Evolutionary conservation across 1,284 basidiomycete genomes (phyloP), one percentile per base, ranked within the genome.

Genomic region (Coriolopsis trogii): DNA sequence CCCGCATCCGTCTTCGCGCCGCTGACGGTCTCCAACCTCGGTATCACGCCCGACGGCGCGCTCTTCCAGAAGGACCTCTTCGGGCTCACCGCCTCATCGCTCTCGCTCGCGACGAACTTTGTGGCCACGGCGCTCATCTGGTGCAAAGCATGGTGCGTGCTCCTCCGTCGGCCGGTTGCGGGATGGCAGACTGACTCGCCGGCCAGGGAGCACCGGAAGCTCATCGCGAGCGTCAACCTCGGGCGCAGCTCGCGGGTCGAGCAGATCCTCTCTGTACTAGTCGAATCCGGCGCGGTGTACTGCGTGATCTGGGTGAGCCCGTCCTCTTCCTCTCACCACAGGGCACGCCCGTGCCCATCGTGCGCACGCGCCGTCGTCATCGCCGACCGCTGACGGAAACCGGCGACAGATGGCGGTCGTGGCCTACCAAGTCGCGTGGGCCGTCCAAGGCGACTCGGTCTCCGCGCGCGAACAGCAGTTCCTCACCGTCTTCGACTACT

Each of bases 101-200:
- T 49, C 15, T 49, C 48, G 8, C 25, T 49, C 12, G 41, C 48
- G 2, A 43, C 41, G 25, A 49, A 49, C 41, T 4, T 38, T 7
- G 29, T 43, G n/a, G 41, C 48, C 5, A 43, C 48, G 6, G 36
- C 41, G 28, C 48, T 49, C 34, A 43, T 49, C 21, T 41, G 34
- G 41, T 36, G n/a, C 20, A 51, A 51, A 16, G 49, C 49, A 12
- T 51, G 49, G 49, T 51, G 23, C 15, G 48, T 33, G 29, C 21
- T 26, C 12, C 16, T 5, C 16, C 25, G 20, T 29, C 18, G 8
- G 37, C 39, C 18, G n/a, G 26, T 30, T 2, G 41, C 39, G 12
- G 10, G 5, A 12, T 9, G 26, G 16, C 3, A 4, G 24, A 28
- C 6, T 31, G 6, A 10, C 10, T 5, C 6, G 18, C 21, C 18